Base-by-base conservation (phyloP, 2,329 filamentous ascomycete species). In the Claviceps quebecensis region DNA sequence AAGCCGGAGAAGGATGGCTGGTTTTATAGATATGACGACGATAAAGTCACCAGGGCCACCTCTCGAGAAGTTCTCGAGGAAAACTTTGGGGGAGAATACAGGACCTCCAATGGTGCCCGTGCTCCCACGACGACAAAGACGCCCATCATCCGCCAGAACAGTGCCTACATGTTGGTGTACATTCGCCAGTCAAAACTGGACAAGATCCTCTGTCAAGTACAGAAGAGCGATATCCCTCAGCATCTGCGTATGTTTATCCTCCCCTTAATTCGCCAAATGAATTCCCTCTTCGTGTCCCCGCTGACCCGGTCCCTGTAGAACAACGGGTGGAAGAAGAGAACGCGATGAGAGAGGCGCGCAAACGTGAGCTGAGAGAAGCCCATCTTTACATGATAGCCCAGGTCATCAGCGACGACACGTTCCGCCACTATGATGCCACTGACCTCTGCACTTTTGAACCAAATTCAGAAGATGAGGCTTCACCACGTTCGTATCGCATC, bases 121-220 rank as follows among this genome's bases (percentile, higher is more conserved):
- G 62, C 70, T 2, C 65, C 69, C 3, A 60, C 70, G n/a, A 72
- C 75, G 48, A 81, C 78, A 65, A 77, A 77, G 62, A 67, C 72
- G 3, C 77, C 79, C 1, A 66, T 80, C 59, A 76, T 83, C 69
- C 75, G 81, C 50, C 78, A 81, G 54, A 84, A 82, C 68, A 98
- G 90, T 65, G 94, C 93, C 5, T 98, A 98, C 73, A 98, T 98
- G 93, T 70, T 98, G 73, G 94, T 98, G 2, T 98, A 98, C 63
- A 88, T 98, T 57, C 84, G 93, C 45, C 87, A 95, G 65, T 86
- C 84, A 49, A 80, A 84, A 52, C 69, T 95, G n/a, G 86, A 95
- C 61, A 77, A 86, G 57, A 83, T 97, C 47, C 75, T 98, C 50
- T 80, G 84, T 43, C 79, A 83, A 0, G 85, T 93, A 39, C 76